Percentiles rank a stretch among this genome's conserved stretches.
Conservation (phyloP, 164 flowering plant genomes). For the Kalanchoe fedtschenkoi region DNA sequence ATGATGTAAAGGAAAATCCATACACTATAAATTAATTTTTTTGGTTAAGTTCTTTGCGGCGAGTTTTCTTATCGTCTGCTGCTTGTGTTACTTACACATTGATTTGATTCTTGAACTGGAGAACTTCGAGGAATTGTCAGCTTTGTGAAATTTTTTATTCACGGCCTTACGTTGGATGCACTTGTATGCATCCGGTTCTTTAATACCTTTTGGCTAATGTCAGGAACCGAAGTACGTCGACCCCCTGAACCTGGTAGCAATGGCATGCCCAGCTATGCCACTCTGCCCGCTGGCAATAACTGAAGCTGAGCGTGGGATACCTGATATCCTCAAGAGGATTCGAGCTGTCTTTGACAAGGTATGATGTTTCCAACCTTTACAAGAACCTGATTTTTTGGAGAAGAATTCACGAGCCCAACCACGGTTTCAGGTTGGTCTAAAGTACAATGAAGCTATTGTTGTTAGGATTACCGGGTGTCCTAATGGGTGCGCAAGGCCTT, state of each 20-base stretch:
- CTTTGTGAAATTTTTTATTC: not conserved
- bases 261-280: constrained; percentile 98
- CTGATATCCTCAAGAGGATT: constrained; percentile 80
- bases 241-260: constrained; percentile 87
- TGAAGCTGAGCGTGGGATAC: constrained; percentile 97
- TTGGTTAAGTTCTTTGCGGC: too few species aligned
- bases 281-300: constrained; percentile 94
- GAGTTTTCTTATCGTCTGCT: too few species aligned
- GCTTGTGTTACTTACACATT: too few species aligned
- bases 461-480: constrained; percentile 96
- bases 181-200: constrained; percentile 1
- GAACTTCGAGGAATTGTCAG: too few species aligned
- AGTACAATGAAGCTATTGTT: constrained; percentile 73
- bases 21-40: too few species aligned
- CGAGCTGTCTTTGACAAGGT: constrained; percentile 93
- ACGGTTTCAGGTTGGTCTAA: constrained; percentile 72
- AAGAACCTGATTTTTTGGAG: not conserved
- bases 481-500: constrained; percentile 97
- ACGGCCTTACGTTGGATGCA: not conserved
- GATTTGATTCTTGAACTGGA: too few species aligned
- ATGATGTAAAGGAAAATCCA: too few species aligned
- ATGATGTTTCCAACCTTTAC: not conserved
- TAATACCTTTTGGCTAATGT: constrained; percentile 9
- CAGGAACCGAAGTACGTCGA: constrained; percentile 86
- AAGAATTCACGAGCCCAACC: constrained; percentile 1